These are phyloP conservation scores for Delonix regia DNA, from an alignment of 306 rosid species.

Conservation along the genomic window DNA sequence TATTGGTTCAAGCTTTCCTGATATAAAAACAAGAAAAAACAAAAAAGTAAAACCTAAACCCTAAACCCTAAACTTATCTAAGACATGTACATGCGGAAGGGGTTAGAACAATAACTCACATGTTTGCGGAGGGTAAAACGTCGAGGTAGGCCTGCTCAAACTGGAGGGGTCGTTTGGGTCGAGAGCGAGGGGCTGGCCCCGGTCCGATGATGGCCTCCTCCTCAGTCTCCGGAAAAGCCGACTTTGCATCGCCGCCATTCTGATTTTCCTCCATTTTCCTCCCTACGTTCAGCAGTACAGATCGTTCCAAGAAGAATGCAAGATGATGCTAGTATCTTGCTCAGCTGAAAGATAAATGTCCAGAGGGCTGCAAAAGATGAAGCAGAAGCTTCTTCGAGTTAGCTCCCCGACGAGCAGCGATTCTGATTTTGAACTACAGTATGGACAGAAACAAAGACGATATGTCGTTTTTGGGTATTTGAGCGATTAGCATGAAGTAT, in stretches of 20 bases:
- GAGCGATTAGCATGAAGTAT: not conserved
- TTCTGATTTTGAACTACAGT: not conserved
- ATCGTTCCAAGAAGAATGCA: not conserved
- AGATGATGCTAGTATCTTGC: not conserved
- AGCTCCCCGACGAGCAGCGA: not conserved
- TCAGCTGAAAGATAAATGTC: not conserved
- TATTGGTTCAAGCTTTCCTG: not conserved
- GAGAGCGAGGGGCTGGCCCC: constrained; percentile 79
- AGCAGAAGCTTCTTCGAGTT: constrained; percentile 10
- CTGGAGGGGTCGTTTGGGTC: constrained; percentile 92
- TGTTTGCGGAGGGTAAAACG: constrained; percentile 84
- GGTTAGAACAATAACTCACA: constrained; percentile 45
- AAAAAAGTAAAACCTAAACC: constrained; percentile 36
- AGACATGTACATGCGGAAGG: not conserved
- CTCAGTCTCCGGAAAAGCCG: constrained; percentile 41
- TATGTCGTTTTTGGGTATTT: not conserved
- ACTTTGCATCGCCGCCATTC: constrained; percentile 38
- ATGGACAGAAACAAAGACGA: not conserved
- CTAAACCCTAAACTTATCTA: not conserved
- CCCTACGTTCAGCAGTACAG: not conserved
- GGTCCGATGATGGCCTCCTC: constrained; percentile 71
- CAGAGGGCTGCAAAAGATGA: not conserved
- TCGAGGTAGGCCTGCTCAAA: constrained; percentile 96
- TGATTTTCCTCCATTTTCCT: constrained; percentile 45
- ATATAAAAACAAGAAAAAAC: not conserved